Percentiles rank a stretch among this genome's conserved stretches.
phyloP scores from a whole-genome alignment of 352 stramenopile species.

The Globisporangium middletonii region DNA sequence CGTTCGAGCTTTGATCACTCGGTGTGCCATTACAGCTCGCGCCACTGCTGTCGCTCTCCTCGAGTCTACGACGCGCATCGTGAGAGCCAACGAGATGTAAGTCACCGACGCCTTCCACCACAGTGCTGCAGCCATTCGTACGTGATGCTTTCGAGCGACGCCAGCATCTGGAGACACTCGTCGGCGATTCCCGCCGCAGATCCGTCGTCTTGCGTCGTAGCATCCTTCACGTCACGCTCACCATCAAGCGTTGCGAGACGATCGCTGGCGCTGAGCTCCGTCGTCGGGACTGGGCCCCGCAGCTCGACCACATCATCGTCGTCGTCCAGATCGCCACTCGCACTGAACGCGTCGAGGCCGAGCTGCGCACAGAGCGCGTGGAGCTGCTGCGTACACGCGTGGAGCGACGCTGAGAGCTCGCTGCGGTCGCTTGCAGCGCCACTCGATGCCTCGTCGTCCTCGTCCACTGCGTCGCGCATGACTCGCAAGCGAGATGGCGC shows the following conservation, averaged over 20 bases:
- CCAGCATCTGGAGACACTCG: slow-evolving; percentile 16
- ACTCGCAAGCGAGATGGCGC: too few relatives aligned
- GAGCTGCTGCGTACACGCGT: slow-evolving; percentile 18
- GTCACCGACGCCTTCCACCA: not conserved
- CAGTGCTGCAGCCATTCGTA: not conserved
- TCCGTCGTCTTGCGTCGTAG: not conserved
- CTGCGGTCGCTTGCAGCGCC: not conserved
- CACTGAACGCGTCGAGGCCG: slow-evolving; percentile 7
- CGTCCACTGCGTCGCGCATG: not conserved
- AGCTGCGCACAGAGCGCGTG: slow-evolving; percentile 17
- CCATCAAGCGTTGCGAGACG: too few relatives aligned
- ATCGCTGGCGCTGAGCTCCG: too few relatives aligned
- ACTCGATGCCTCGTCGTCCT: not conserved
- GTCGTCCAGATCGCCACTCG: not conserved
- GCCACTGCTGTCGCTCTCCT: not conserved
- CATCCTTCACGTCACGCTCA: not conserved
- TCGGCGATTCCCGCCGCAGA: slow-evolving; percentile 3
- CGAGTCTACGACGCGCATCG: not conserved
- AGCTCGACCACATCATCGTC: not conserved
- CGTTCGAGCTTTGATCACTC: not conserved
- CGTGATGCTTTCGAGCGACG: slow-evolving; percentile 14
- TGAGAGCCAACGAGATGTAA: not conserved
- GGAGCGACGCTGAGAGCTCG: not conserved
- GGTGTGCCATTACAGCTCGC: not conserved
- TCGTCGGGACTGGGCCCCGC: not conserved